These are phyloP conservation scores for Cydonia oblonga DNA, from an alignment of 331 rosid species.

Conservation along the genomic window DNA sequence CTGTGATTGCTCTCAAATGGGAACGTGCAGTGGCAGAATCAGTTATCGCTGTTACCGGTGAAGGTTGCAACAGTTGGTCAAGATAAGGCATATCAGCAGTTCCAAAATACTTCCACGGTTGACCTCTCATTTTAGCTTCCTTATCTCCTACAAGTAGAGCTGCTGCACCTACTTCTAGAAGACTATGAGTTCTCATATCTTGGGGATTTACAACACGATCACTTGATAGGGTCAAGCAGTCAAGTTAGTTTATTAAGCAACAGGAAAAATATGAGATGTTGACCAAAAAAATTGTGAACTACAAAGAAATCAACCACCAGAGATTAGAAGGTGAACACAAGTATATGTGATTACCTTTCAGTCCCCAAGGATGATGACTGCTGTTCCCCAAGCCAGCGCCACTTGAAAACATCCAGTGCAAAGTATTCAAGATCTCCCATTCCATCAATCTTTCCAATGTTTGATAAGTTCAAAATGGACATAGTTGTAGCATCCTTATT, in stretches of 20 bases:
- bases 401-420: conserved; percentile 70
- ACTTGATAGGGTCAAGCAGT: conserved; percentile 35
- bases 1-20: conserved; percentile 89
- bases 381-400: conserved; percentile 90
- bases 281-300: background rate
- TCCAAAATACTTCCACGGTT: conserved; percentile 87
- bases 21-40: conserved; percentile 69
- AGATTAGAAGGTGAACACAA: conserved; percentile 20
- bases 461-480: conserved; percentile 61
- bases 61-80: conserved; percentile 87
- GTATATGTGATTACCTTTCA: conserved; percentile 40
- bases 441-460: conserved; percentile 52
- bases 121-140: conserved; percentile 82
- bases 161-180: conserved; percentile 94
- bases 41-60: conserved; percentile 76
- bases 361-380: conserved; percentile 43
- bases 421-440: conserved; percentile 52
- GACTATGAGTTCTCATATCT: conserved; percentile 64
- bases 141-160: conserved; percentile 78
- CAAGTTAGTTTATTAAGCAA: conserved; percentile 11
- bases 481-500: conserved; percentile 40
- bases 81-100: conserved; percentile 93
- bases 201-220: conserved; percentile 52
- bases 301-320: background rate
- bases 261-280: conserved; percentile 2